phyloP scores from a whole-genome alignment of 2,329 filamentous ascomycete species.

The Hymenoscyphus fraxineus region DNA sequence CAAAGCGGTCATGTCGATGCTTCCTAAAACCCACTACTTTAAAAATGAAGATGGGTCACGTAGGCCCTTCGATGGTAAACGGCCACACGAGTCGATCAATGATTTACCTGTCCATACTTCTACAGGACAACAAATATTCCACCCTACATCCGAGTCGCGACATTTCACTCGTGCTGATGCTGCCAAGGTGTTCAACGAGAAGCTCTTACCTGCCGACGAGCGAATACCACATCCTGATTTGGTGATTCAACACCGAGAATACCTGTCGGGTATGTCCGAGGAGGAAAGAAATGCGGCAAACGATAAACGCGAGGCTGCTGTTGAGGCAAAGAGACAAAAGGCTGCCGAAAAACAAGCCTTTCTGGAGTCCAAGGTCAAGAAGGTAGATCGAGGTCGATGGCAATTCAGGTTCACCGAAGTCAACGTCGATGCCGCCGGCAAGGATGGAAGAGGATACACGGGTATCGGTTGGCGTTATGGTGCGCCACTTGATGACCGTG shows the following conservation, averaged over 20 bases:
- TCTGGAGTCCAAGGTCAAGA: slow-evolving; percentile 42
- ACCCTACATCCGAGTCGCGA: slow-evolving; percentile 60
- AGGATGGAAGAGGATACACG: slow-evolving; percentile 46
- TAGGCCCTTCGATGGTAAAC: slow-evolving; percentile 41
- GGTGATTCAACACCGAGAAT: slow-evolving; percentile 50
- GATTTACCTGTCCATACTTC: slow-evolving; percentile 60
- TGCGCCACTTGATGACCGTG: slow-evolving; percentile 58
- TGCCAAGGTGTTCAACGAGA: slow-evolving; percentile 59
- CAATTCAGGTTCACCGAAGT: slow-evolving; percentile 61
- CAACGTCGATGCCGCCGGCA: slow-evolving; percentile 54
- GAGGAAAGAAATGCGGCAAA: slow-evolving; percentile 33
- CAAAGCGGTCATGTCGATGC: slow-evolving; percentile 71
- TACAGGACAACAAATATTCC: slow-evolving; percentile 62
- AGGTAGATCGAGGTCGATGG: slow-evolving; percentile 47
- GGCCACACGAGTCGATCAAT: slow-evolving; percentile 58
- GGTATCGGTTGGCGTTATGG: slow-evolving; percentile 63
- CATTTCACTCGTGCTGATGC: slow-evolving; percentile 63
- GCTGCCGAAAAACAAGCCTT: slow-evolving; percentile 35
- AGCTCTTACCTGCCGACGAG: slow-evolving; percentile 56
- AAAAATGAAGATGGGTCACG: slow-evolving; percentile 48
- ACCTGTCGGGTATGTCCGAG: slow-evolving; percentile 38
- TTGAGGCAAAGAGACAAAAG: slow-evolving; percentile 42
- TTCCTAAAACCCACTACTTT: slow-evolving; percentile 66
- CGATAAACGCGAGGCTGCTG: slow-evolving; percentile 35
- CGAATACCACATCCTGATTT: slow-evolving; percentile 62